phyloP scores from a whole-genome alignment of 805 yeast species.

The Saccharomycopsis synnaedendra region DNA sequence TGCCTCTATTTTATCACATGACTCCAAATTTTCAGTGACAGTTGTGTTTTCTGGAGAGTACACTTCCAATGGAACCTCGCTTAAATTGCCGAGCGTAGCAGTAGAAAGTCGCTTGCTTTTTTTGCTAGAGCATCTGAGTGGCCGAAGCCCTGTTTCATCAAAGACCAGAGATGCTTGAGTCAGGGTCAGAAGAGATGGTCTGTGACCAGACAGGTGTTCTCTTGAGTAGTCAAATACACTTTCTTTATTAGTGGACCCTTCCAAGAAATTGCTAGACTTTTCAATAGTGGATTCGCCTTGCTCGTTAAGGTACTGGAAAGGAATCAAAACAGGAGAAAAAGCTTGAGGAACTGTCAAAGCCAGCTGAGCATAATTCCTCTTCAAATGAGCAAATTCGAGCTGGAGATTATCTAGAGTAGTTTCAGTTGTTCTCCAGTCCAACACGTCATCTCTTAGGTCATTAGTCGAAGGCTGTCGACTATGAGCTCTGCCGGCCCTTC shows the following conservation, averaged over 20 bases:
- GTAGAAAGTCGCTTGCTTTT: conserved; percentile 7
- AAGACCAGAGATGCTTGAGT: conserved; percentile 13
- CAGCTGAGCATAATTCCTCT: conserved; percentile 11
- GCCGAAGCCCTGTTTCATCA: conserved; percentile 14
- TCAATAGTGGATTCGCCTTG: no score
- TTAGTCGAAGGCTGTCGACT: conserved; percentile 15
- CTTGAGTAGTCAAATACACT: no score
- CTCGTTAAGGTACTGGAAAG: no score
- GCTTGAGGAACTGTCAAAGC: neutral
- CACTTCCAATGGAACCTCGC: neutral
- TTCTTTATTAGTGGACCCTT: no score
- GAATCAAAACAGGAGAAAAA: neutral
- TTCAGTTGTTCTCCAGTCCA: conserved; percentile 34
- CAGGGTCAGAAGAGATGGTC: conserved; percentile 1
- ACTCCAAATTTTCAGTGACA: neutral
- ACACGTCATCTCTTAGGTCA: conserved; percentile 23
- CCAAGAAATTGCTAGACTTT: no score
- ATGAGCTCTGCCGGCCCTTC: conserved; percentile 12
- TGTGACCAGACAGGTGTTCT: no score
- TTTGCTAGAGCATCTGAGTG: conserved; percentile 13
- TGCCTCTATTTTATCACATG: no score
- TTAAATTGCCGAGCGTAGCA: conserved; percentile 1
- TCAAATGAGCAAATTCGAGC: conserved; percentile 28
- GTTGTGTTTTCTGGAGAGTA: neutral
- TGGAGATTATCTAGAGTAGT: conserved; percentile 34